These are phyloP conservation scores for Aspergillus pseudoterreus DNA, from an alignment of 2,329 filamentous ascomycete genomes.

Conservation along the genomic window DNA sequence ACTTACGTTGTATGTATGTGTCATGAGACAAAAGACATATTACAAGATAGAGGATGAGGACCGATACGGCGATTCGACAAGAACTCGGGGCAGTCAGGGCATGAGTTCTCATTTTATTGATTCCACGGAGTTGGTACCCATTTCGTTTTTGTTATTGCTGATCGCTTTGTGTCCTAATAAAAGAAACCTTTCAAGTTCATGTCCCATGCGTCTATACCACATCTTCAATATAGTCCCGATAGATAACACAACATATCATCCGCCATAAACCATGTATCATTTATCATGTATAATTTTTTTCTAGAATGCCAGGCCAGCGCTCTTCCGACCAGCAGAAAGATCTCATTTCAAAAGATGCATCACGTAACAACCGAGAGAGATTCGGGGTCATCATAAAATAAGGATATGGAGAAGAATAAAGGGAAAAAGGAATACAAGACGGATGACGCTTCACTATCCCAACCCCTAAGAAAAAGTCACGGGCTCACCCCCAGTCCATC, in stretches of 20 bases:
- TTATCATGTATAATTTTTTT: constrained; percentile 1
- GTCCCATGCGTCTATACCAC: constrained; percentile 1
- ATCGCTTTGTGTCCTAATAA: constrained; percentile 31
- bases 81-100: constrained; percentile 28
- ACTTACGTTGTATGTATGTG: constrained; percentile 32
- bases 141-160: constrained; percentile 18
- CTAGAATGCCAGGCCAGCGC: constrained; percentile 29
- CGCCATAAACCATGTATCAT: constrained; percentile 1
- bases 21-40: constrained; percentile 30
- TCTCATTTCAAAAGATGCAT: constrained; percentile 14
- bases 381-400: constrained; percentile 22
- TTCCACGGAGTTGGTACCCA: constrained; percentile 39
- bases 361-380: constrained; percentile 17
- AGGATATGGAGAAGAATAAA: constrained; percentile 10
- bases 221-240: neutral
- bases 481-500: constrained; percentile 26
- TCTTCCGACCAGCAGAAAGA: constrained; percentile 30
- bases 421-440: constrained; percentile 6
- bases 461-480: constrained; percentile 21
- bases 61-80: constrained; percentile 24
- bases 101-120: constrained; percentile 35
- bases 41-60: constrained; percentile 19
- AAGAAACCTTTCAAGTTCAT: constrained; percentile 21
- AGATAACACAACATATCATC: neutral
- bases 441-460: constrained; percentile 6